A percentile compares a stretch with the other conserved stretches of the same genome.
Evolutionary conservation across 257 asterid species (phyloP).

Genomic region (Scutellaria baicalensis): DNA sequence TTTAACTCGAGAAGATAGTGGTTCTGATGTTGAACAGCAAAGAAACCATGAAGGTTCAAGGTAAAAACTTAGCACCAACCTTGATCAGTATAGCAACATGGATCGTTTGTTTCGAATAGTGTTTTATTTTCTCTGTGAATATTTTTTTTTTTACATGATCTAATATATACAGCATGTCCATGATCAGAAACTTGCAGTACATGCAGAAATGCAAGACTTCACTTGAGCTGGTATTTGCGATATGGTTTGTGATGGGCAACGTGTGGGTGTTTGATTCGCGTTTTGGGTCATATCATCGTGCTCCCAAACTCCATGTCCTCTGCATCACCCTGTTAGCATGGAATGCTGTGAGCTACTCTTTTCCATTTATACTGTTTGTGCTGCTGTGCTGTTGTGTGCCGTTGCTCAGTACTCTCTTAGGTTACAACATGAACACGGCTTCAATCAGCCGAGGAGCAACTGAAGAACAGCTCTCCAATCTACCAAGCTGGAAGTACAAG

Average conservation of each 20-base stretch:
- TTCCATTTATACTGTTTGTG: conserved; percentile 76
- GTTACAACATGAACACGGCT: conserved; percentile 85
- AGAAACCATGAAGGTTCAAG: conserved; percentile 51
- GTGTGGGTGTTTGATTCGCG: conserved; percentile 91
- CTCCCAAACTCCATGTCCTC: conserved; percentile 78
- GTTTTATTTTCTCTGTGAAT: not conserved
- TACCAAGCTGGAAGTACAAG: conserved; percentile 62
- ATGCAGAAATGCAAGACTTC: conserved; percentile 54
- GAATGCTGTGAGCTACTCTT: conserved; percentile 90
- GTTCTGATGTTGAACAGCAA: conserved; percentile 67
- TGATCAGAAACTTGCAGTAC: conserved; percentile 43
- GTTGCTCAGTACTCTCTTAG: conserved; percentile 54
- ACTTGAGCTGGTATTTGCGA: conserved; percentile 72
- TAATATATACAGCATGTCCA: not conserved
- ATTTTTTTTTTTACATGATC: not conserved
- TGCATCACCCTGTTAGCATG: conserved; percentile 76
- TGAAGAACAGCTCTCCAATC: conserved; percentile 59
- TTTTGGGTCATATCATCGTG: conserved; percentile 52
- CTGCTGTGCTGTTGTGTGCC: conserved; percentile 87
- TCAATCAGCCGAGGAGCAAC: conserved; percentile 71
- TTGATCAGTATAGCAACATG: not conserved
- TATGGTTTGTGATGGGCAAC: conserved; percentile 97
- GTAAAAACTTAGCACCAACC: conserved; percentile 19
- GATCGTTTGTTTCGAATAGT: not conserved
- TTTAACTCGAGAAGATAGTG: conserved; percentile 18